Conservation (phyloP, 139 green algal genomes). For the Picochlorum sp. region DNA sequence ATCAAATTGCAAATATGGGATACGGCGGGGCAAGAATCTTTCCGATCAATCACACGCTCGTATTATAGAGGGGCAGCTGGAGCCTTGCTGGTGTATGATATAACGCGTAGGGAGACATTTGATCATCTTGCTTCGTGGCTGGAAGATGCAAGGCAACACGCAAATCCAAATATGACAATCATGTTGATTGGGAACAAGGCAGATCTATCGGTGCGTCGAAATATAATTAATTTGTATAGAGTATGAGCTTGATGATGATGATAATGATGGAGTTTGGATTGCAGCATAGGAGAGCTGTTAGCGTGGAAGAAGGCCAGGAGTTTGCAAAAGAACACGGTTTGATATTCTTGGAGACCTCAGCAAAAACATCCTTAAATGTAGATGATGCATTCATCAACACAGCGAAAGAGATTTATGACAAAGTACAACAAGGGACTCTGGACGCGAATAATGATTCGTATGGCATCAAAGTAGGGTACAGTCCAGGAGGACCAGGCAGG, state of each 20-base stretch:
- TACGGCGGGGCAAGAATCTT: conserved; percentile 94
- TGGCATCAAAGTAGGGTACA: conserved; percentile 96
- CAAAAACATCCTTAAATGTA: conserved; percentile 96
- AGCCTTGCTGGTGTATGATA: conserved; percentile 98
- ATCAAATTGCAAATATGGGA: conserved; percentile 99
- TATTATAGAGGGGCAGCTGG: conserved; percentile 99
- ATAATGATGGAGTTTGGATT: too few species aligned
- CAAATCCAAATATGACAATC: conserved; percentile 99
- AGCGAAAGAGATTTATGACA: conserved; percentile 91
- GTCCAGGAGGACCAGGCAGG: conserved; percentile 33
- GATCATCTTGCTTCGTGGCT: conserved; percentile 95
- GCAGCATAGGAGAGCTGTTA: conserved; percentile 79
- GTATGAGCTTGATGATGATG: not conserved
- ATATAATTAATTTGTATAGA: conserved; percentile 32
- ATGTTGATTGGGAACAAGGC: conserved; percentile 99
- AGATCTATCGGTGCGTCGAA: conserved; percentile 83
- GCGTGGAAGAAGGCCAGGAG: conserved; percentile 92
- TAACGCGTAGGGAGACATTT: conserved; percentile 97
- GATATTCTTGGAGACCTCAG: conserved; percentile 97
- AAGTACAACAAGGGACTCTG: conserved; percentile 91
- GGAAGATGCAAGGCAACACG: conserved; percentile 96
- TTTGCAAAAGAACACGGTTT: conserved; percentile 98
- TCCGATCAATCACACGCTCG: conserved; percentile 91
- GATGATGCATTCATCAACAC: conserved; percentile 99
- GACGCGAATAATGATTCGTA: conserved; percentile 97